phyloP scores from a whole-genome alignment of 1,284 basidiomycete genomes.

The Ustilago curta region DNA sequence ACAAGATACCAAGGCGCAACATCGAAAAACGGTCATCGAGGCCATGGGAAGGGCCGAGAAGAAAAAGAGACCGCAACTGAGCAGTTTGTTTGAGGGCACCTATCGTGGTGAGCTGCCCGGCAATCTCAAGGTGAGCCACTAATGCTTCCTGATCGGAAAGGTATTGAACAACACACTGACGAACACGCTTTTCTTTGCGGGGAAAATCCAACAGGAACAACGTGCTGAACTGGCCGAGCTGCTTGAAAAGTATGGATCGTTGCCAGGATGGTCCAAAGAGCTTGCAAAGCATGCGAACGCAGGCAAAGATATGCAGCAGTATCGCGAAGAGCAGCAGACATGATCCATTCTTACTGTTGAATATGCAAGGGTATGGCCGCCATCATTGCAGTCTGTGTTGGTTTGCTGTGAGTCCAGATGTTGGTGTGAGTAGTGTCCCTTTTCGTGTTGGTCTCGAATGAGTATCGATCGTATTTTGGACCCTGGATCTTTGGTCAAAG shows the following conservation, averaged over 20 bases:
- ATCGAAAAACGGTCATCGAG: constrained; percentile 80
- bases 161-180: background rate
- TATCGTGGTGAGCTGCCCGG: constrained; percentile 72
- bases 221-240: constrained; percentile 80
- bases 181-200: background rate
- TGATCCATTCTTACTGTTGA: background rate
- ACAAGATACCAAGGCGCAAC: constrained; percentile 77
- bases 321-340: constrained; percentile 10
- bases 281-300: constrained; percentile 82
- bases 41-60: constrained; percentile 83
- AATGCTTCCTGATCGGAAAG: background rate
- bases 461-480: constrained; percentile 12
- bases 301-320: constrained; percentile 76
- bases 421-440: constrained; percentile 5
- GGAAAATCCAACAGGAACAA: constrained; percentile 78
- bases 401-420: background rate
- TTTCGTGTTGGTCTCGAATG: constrained; percentile 14
- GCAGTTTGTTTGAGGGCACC: constrained; percentile 86
- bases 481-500: constrained; percentile 13
- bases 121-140: constrained; percentile 72
- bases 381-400: background rate
- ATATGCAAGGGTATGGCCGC: background rate
- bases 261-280: constrained; percentile 85
- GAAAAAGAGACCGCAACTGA: constrained; percentile 78
- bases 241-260: constrained; percentile 83